These are phyloP conservation scores for Trypanosoma boissoni DNA, from an alignment of 208 protist species.

Conservation along the genomic window DNA sequence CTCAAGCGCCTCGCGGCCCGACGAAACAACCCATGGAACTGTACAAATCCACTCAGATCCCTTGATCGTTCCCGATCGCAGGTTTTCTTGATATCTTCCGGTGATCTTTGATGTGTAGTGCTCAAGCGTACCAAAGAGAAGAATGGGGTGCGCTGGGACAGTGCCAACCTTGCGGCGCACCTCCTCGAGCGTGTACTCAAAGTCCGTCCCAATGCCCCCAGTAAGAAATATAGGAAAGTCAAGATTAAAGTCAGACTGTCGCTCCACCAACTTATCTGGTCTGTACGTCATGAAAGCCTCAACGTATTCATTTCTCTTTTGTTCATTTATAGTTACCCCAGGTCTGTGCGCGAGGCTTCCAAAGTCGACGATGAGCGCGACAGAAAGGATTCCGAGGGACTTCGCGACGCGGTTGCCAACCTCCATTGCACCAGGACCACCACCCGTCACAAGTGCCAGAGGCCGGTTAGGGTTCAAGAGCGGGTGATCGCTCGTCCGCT, in stretches of 20 bases:
- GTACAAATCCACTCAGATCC: constrained; percentile 93
- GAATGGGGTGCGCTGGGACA: constrained; percentile 72
- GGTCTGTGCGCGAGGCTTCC: constrained; percentile 75
- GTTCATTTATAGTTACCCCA: constrained; percentile 91
- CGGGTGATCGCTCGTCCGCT: constrained; percentile 57
- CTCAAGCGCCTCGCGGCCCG: constrained; percentile 82
- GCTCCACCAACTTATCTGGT: constrained; percentile 89
- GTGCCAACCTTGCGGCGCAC: constrained; percentile 92
- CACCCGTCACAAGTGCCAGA: constrained; percentile 89
- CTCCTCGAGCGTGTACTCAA: constrained; percentile 93
- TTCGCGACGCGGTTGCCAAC: constrained; percentile 92
- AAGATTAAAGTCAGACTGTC: constrained; percentile 92
- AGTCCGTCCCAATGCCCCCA: constrained; percentile 92
- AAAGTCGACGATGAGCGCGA: constrained; percentile 91
- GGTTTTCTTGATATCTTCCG: constrained; percentile 71
- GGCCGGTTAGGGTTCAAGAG: constrained; percentile 75
- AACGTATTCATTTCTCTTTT: constrained; percentile 88
- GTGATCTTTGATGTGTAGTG: constrained; percentile 85
- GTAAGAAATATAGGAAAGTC: constrained; percentile 93
- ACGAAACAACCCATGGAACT: constrained; percentile 83
- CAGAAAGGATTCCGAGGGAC: constrained; percentile 88
- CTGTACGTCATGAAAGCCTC: constrained; percentile 93
- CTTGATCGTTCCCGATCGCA: constrained; percentile 79
- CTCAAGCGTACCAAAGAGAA: constrained; percentile 81
- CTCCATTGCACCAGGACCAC: constrained; percentile 92